Conservation (phyloP, 2,329 filamentous ascomycete genomes). For the Aspergillus thermomutatus region DNA sequence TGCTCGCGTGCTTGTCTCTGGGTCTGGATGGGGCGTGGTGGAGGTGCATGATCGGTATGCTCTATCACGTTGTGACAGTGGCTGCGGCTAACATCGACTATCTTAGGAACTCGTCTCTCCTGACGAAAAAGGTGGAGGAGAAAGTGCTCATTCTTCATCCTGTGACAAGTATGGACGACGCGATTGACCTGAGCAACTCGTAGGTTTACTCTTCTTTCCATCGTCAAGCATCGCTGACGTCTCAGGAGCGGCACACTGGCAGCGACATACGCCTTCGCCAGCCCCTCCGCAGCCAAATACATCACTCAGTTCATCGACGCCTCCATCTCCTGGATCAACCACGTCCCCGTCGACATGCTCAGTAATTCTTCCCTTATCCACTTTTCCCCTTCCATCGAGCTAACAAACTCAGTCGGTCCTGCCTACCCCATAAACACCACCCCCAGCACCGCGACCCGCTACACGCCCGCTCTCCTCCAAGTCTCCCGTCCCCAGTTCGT, state of each 20-base stretch:
- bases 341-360: conserved; percentile 55
- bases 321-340: conserved; percentile 53
- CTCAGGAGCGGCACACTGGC: conserved; percentile 32
- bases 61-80: neutral
- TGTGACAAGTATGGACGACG: conserved; percentile 53
- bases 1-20: conserved; percentile 24
- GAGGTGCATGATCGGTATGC: conserved; percentile 26
- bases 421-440: conserved; percentile 31
- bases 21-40: conserved; percentile 27
- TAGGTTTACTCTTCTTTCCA: conserved; percentile 12
- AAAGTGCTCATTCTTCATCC: conserved; percentile 46
- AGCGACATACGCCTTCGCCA: conserved; percentile 54
- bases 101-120: conserved; percentile 20
- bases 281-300: conserved; percentile 54
- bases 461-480: conserved; percentile 45
- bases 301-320: conserved; percentile 55
- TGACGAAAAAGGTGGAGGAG: conserved; percentile 41
- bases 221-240: neutral
- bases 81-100: conserved; percentile 11
- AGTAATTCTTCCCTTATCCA: conserved; percentile 29
- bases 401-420: conserved; percentile 18
- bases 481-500: conserved; percentile 44
- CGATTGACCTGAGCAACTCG: conserved; percentile 47
- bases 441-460: conserved; percentile 40
- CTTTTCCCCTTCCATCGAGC: too few relatives aligned